phyloP scores from a whole-genome alignment of 108 stramenopile genomes.

The Nannochloropsis oceanica region DNA sequence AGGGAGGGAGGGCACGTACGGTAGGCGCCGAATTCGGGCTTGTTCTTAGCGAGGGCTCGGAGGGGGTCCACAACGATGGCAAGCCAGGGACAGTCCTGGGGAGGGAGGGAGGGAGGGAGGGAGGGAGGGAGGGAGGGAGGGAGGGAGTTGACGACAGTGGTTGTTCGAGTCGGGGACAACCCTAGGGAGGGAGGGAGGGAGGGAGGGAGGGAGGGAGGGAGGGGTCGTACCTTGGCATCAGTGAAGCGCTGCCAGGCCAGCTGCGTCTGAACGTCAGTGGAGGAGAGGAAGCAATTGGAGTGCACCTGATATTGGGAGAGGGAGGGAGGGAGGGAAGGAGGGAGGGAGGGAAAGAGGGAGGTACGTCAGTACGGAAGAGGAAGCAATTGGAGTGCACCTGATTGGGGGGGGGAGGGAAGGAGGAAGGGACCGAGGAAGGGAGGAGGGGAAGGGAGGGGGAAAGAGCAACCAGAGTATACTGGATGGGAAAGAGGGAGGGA shows the following conservation, averaged over 20 bases:
- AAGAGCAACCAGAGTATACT: too few relatives aligned
- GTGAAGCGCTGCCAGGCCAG: too few relatives aligned
- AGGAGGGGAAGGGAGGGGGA: too few relatives aligned
- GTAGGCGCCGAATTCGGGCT: slow-evolving; percentile 85
- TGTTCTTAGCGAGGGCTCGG: slow-evolving; percentile 40
- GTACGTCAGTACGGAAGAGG: neutral
- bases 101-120: neutral
- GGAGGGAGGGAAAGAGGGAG: neutral
- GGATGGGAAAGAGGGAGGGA: too few relatives aligned
- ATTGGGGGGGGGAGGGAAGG: too few relatives aligned
- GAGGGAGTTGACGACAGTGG: too few relatives aligned
- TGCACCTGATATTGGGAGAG: slow-evolving; percentile 29
- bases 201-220: neutral
- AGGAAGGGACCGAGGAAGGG: too few relatives aligned
- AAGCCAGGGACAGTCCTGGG: slow-evolving; percentile 81
- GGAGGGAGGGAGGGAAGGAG: neutral
- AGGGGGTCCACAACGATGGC: slow-evolving; percentile 60
- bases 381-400: neutral
- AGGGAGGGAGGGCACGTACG: too few relatives aligned
- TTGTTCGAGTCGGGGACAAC: neutral
- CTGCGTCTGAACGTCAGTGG: slow-evolving; percentile 83
- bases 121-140: neutral
- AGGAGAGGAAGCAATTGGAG: slow-evolving; percentile 78
- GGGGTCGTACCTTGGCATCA: neutral
- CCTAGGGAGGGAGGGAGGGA: neutral